Conservation (phyloP, 23 red algal species). For the Gracilaria gracilis region DNA sequence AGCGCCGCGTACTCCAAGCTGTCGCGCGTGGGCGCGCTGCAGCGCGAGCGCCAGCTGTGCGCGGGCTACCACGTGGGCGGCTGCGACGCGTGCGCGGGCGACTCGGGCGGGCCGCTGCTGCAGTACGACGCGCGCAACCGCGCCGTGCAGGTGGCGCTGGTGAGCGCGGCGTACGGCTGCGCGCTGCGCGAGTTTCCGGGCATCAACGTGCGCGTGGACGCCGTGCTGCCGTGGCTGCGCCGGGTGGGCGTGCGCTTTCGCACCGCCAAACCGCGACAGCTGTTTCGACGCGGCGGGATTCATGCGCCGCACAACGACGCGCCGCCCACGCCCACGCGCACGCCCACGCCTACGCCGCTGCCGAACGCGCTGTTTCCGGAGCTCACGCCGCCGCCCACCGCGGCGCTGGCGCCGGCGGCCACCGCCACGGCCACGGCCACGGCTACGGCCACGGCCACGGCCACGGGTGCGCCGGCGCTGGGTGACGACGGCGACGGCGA, state of each 20-base stretch:
- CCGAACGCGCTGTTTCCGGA: too few relatives aligned
- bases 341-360: not conserved
- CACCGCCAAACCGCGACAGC: not conserved
- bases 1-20: not conserved
- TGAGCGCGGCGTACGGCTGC: conserved; percentile 39
- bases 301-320: not conserved
- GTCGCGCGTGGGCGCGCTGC: not conserved
- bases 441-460: too few relatives aligned
- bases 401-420: too few relatives aligned
- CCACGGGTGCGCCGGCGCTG: too few relatives aligned
- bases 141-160: conserved; percentile 59
- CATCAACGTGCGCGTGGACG: conserved; percentile 30
- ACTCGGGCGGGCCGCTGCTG: conserved; percentile 63
- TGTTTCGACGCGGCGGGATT: not conserved
- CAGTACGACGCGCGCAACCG: conserved; percentile 25
- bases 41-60: conserved; percentile 35
- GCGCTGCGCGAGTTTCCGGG: conserved; percentile 41
- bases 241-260: not conserved
- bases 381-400: too few relatives aligned
- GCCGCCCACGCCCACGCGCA: not conserved
- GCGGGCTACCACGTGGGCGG: conserved; percentile 47
- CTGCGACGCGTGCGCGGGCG: conserved; percentile 68
- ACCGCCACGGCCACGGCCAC: too few relatives aligned
- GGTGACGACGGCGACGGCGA: too few relatives aligned
- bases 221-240: not conserved